Conservation (phyloP, 2,329 filamentous ascomycete genomes). For the Beauveria medogensis region DNA sequence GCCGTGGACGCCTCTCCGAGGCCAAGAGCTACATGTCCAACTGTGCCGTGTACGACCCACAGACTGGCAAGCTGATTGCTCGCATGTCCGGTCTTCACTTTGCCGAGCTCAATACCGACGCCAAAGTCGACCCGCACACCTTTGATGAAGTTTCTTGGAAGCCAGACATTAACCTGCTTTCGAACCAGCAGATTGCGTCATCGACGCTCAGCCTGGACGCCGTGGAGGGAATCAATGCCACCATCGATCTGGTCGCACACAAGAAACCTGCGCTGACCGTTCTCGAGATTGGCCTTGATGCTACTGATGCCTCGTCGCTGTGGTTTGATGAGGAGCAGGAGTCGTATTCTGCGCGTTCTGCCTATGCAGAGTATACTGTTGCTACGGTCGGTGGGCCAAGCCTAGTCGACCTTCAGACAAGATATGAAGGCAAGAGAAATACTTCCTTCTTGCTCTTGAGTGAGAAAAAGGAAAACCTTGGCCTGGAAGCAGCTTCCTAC, state of each 20-base stretch:
- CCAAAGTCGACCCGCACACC: slow-evolving; percentile 17
- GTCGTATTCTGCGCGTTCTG: not conserved
- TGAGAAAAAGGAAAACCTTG: not conserved
- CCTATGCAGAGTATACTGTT: not conserved
- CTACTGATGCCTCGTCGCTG: slow-evolving; percentile 16
- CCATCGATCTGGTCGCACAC: slow-evolving; percentile 28
- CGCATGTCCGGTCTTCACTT: slow-evolving; percentile 16
- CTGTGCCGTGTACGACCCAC: slow-evolving; percentile 15
- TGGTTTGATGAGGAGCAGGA: slow-evolving; percentile 18
- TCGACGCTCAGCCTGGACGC: not conserved
- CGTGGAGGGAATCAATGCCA: not conserved
- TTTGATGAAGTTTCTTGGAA: slow-evolving; percentile 17
- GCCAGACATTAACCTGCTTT: slow-evolving; percentile 17
- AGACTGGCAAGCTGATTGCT: slow-evolving; percentile 16
- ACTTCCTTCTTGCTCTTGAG: not conserved
- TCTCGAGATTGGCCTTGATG: slow-evolving; percentile 23
- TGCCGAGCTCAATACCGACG: slow-evolving; percentile 15
- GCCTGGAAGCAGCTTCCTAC: not conserved
- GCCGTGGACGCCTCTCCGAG: not conserved
- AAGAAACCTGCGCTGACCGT: slow-evolving; percentile 25
- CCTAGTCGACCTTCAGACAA: slow-evolving; percentile 1
- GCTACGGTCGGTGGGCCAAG: not conserved
- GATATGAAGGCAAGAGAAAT: not conserved
- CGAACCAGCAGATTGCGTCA: not conserved
- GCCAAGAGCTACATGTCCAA: slow-evolving; percentile 17